Conservation (phyloP, 768 basidiomycete genomes). For the Panaeolus papilionaceus region DNA sequence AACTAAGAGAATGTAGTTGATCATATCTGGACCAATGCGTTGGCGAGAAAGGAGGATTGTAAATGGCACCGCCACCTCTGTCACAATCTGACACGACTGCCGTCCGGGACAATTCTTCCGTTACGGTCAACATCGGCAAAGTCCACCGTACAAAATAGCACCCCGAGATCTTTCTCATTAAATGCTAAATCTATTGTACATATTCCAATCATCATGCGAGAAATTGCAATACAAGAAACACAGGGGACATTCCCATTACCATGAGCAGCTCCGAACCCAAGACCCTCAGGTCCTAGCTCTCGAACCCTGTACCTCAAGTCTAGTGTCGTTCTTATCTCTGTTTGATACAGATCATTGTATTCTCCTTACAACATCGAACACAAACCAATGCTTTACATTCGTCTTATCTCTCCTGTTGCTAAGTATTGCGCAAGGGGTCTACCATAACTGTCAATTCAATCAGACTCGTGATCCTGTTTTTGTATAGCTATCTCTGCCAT, state of each 20-base stretch:
- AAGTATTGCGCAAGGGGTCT: neutral
- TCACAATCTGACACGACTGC: neutral
- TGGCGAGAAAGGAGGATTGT: conserved; percentile 12
- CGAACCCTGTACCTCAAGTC: conserved; percentile 12
- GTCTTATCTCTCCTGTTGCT: conserved; percentile 4
- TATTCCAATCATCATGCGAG: conserved; percentile 6
- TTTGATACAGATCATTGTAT: conserved; percentile 10
- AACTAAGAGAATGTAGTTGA: conserved; percentile 98
- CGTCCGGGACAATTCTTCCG: neutral
- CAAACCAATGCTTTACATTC: neutral
- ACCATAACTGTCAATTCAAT: conserved; percentile 3
- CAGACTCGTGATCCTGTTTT: conserved; percentile 7
- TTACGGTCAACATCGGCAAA: conserved; percentile 5
- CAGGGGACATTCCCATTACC: neutral
- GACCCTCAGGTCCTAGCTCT: neutral
- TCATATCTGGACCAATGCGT: conserved; percentile 51
- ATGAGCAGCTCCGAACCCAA: conserved; percentile 5
- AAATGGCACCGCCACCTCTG: conserved; percentile 19
- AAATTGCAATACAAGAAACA: neutral
- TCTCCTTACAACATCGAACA: neutral
- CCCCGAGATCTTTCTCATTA: neutral
- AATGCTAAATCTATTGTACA: no score
- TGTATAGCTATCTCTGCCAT: conserved; percentile 12
- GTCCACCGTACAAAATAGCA: neutral
- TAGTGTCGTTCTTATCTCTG: conserved; percentile 2